phyloP scores from a whole-genome alignment of 306 rosid species.

The Canavalia gladiata region DNA sequence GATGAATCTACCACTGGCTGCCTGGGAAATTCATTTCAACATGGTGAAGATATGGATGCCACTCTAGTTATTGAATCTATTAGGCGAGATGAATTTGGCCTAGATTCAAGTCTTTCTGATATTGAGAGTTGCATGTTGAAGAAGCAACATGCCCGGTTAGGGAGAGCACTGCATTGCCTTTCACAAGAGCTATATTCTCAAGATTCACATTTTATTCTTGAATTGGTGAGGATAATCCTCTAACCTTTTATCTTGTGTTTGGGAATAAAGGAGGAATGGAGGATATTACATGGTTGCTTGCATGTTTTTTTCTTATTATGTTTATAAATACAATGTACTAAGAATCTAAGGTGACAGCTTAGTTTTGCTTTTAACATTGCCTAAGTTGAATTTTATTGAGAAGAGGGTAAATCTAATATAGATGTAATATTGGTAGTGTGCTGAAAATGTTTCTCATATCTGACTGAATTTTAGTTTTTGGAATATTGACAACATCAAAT shows the following conservation, averaged over 20 bases:
- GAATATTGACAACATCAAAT: slow-evolving; percentile 9
- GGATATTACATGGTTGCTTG: slow-evolving; percentile 7
- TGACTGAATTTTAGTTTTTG: slow-evolving; percentile 22
- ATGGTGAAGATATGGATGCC: slow-evolving; percentile 65
- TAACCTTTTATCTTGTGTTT: slow-evolving; percentile 33
- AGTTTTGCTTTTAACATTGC: slow-evolving; percentile 27
- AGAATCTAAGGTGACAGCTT: slow-evolving; percentile 24
- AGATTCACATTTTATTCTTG: slow-evolving; percentile 98
- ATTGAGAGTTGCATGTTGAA: slow-evolving; percentile 74
- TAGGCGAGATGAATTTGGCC: slow-evolving; percentile 94
- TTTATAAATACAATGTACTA: slow-evolving; percentile 17
- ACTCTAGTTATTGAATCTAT: slow-evolving; percentile 77
- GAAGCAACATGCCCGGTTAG: slow-evolving; percentile 98
- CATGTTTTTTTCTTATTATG: slow-evolving; percentile 25
- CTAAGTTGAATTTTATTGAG: slow-evolving; percentile 16
- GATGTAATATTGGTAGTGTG: background rate
- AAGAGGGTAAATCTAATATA: slow-evolving; percentile 22
- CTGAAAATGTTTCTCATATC: slow-evolving; percentile 2
- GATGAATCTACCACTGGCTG: slow-evolving; percentile 47
- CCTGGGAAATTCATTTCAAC: slow-evolving; percentile 44
- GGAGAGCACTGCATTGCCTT: slow-evolving; percentile 98
- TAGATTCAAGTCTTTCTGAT: slow-evolving; percentile 74
- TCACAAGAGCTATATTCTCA: slow-evolving; percentile 97
- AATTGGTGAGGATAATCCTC: slow-evolving; percentile 71
- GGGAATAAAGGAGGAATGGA: slow-evolving; percentile 14